Evolutionary conservation across 345 rosid genomes (phyloP), one percentile per base, ranked within the genome.

Genomic region (Laguncularia racemosa): DNA sequence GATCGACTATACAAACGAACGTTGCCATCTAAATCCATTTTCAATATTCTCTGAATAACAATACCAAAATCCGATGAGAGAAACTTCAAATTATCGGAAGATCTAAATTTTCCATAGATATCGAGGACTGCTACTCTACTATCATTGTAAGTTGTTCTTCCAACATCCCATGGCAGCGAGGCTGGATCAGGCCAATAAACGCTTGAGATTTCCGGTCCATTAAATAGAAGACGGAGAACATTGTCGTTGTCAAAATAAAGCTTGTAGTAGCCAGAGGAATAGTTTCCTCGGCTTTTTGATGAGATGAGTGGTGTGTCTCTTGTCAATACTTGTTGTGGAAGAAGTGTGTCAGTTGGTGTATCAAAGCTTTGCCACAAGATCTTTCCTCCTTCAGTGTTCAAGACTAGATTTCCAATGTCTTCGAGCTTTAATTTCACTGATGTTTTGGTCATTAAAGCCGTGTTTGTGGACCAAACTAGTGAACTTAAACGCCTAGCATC

Each of bases 341-440:
- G 80, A 40, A 76, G 71, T 15, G 76, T 72, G 18, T 76, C 64
- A 1, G 76, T 76, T 2, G 71, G 80, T 13, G 33, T 54, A 59
- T 71, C 64, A 48, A 68, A 71, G 67, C 80, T 71, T 53, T 76
- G 73, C 76, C 76, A 78, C 8, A 65, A n/a, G 4, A 21, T 33
- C 44, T 17, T 19, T 14, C 1, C 12, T 4, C 46, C 69, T 13
- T 49, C 14, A 21, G 54, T 19, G 1, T 9, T 14, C 20, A 73
- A 47, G 40, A 68, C 56, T 16, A 77, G 79, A 56, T 78, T 74
- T 5, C 83, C 75, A 13, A 47, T 52, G 26, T 74, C 46, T 15
- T 20, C 51, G 17, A 78, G 77, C 14, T 20, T 50, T 13, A 67
- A 52, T 15, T 16, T 26, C 3, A 63, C 28, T 0, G 58, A 50